Conservation (phyloP, 2,329 filamentous ascomycete genomes). For the Metarhizium brunneum region DNA sequence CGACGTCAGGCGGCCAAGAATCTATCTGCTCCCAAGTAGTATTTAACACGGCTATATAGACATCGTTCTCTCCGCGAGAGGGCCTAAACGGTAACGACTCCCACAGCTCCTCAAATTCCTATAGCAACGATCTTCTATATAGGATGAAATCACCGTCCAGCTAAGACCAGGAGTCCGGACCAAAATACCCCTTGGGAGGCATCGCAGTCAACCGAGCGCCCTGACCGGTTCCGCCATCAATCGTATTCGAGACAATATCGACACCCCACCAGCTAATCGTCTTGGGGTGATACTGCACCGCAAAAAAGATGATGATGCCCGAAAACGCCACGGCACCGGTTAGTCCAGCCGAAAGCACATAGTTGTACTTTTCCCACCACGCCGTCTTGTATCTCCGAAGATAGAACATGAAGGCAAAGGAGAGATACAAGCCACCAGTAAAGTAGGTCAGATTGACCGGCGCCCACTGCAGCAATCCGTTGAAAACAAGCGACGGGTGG, state of each 20-base stretch:
- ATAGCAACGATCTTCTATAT: too few relatives aligned
- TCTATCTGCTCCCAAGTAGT: too few relatives aligned
- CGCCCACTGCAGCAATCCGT: conserved; percentile 32
- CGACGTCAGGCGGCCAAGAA: too few relatives aligned
- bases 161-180: conserved; percentile 1
- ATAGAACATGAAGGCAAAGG: conserved; percentile 34
- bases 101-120: too few relatives aligned
- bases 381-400: conserved; percentile 26
- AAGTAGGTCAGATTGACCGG: conserved; percentile 34
- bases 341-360: conserved; percentile 30
- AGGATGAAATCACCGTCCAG: not conserved
- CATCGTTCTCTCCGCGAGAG: too few relatives aligned
- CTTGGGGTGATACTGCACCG: conserved; percentile 27
- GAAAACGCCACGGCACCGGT: conserved; percentile 30
- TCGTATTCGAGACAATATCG: not conserved
- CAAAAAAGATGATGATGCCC: conserved; percentile 33
- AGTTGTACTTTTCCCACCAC: conserved; percentile 38
- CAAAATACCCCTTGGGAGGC: conserved; percentile 2
- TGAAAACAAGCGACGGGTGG: conserved; percentile 30
- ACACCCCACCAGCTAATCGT: conserved; percentile 32
- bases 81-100: too few relatives aligned
- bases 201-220: not conserved
- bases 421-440: conserved; percentile 30
- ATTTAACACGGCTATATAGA: too few relatives aligned
- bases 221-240: conserved; percentile 4